Percentiles rank a stretch among this genome's conserved stretches.
phyloP scores from a whole-genome alignment of 768 basidiomycete species.

The Pluteus cervinus region DNA sequence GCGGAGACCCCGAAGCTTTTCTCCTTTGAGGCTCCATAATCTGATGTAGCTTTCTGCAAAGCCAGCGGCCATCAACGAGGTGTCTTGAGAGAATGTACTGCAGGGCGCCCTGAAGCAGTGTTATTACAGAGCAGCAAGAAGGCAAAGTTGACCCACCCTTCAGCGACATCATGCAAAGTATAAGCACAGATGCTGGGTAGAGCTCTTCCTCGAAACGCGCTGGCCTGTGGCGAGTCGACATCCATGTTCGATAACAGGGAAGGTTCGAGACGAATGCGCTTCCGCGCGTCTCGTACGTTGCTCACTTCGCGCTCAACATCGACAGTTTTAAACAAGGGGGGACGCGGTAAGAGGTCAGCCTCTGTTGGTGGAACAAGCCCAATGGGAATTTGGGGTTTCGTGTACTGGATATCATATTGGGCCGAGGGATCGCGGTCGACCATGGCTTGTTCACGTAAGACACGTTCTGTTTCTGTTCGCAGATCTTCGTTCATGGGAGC shows the following conservation, averaged over 20 bases:
- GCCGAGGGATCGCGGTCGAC: slow-evolving; percentile 62
- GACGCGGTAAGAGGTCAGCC: slow-evolving; percentile 73
- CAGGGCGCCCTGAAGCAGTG: slow-evolving; percentile 61
- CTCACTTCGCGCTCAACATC: slow-evolving; percentile 92
- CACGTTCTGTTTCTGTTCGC: slow-evolving; percentile 72
- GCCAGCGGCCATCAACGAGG: slow-evolving; percentile 88
- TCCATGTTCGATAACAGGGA: slow-evolving; percentile 54
- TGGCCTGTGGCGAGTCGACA: slow-evolving; percentile 51
- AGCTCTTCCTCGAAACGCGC: slow-evolving; percentile 52
- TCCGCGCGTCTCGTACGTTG: slow-evolving; percentile 82
- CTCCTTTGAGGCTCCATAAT: slow-evolving; percentile 92
- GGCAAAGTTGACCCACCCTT: slow-evolving; percentile 57
- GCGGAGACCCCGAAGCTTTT: slow-evolving; percentile 70
- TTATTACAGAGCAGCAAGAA: slow-evolving; percentile 6
- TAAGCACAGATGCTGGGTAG: slow-evolving; percentile 94
- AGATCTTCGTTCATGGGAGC: slow-evolving; percentile 76
- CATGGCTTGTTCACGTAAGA: slow-evolving; percentile 76
- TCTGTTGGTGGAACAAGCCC: slow-evolving; percentile 62
- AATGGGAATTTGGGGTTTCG: slow-evolving; percentile 40
- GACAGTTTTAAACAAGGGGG: slow-evolving; percentile 73
- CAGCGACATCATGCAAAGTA: slow-evolving; percentile 91
- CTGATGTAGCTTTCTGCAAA: slow-evolving; percentile 95
- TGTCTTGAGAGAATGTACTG: slow-evolving; percentile 85
- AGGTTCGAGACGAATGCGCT: slow-evolving; percentile 87
- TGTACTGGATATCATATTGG: slow-evolving; percentile 57